Evolutionary conservation across 495 filamentous ascomycete genomes (phyloP).

Genomic region (Usnea hakonensis): DNA sequence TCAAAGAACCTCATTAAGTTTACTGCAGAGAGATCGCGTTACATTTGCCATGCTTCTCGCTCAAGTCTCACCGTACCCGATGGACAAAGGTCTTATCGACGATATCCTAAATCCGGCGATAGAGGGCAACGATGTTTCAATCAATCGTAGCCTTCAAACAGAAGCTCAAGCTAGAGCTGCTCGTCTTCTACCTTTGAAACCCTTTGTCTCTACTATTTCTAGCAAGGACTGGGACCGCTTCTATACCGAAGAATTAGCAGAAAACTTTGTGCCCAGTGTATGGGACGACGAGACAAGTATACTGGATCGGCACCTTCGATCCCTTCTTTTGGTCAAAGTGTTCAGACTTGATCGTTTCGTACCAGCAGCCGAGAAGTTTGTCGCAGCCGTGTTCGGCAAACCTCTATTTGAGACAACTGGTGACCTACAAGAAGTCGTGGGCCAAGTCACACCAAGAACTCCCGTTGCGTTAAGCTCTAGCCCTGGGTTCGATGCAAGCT

Average conservation of each 20-base stretch:
- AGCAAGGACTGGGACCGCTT: constrained; percentile 68
- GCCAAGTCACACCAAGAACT: constrained; percentile 72
- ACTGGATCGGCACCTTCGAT: constrained; percentile 71
- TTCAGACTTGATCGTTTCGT: constrained; percentile 95
- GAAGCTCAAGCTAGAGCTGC: constrained; percentile 61
- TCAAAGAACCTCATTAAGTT: constrained; percentile 82
- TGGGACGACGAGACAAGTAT: constrained; percentile 59
- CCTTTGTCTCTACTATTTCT: constrained; percentile 54
- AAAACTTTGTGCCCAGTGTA: constrained; percentile 71
- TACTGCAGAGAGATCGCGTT: constrained; percentile 89
- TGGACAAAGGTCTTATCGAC: constrained; percentile 85
- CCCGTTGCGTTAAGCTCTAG: constrained; percentile 89
- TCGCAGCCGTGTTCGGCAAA: constrained; percentile 80
- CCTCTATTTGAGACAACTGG: constrained; percentile 71
- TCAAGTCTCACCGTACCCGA: constrained; percentile 85
- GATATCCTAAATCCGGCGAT: constrained; percentile 71
- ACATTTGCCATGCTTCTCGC: constrained; percentile 94
- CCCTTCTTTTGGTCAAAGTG: constrained; percentile 81
- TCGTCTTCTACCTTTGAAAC: constrained; percentile 66
- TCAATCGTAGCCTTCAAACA: constrained; percentile 51
- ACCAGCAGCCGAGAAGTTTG: constrained; percentile 81
- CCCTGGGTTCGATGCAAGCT: constrained; percentile 95
- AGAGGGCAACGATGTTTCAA: constrained; percentile 72
- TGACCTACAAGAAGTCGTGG: constrained; percentile 77
- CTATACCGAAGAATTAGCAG: constrained; percentile 76